Evolutionary conservation across 148 eudicot genomes (phyloP).

Genomic region (Vaccinium myrtillus): DNA sequence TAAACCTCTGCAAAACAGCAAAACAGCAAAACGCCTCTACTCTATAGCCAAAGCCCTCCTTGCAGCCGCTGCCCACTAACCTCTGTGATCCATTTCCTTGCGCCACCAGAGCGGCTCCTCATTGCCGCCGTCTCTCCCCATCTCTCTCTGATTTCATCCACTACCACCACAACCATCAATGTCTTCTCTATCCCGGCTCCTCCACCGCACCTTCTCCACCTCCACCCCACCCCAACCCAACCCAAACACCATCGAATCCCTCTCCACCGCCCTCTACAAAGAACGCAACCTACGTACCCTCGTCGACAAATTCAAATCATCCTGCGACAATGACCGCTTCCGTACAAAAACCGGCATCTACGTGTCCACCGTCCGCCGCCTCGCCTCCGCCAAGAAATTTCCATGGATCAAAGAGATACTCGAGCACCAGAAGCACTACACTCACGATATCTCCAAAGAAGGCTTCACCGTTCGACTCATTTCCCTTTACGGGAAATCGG

Average conservation of each 20-base stretch:
- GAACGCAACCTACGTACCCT: conserved; percentile 35
- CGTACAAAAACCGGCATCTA: conserved; percentile 39
- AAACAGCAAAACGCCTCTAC: too few relatives aligned
- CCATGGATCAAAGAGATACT: conserved; percentile 55
- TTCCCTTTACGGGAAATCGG: conserved; percentile 44
- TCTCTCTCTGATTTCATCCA: background rate
- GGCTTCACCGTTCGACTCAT: conserved; percentile 41
- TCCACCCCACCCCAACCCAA: conserved; percentile 7
- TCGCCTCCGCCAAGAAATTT: conserved; percentile 43
- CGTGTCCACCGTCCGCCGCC: conserved; percentile 42
- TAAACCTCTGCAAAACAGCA: too few relatives aligned
- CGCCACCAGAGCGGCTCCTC: background rate
- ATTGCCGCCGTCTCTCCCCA: background rate
- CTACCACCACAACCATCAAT: conserved; percentile 13
- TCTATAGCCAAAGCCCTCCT: background rate
- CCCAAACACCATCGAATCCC: conserved; percentile 10
- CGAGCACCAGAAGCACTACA: conserved; percentile 51
- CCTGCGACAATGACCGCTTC: conserved; percentile 24
- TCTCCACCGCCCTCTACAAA: conserved; percentile 25
- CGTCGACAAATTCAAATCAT: conserved; percentile 40
- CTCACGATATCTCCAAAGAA: conserved; percentile 21
- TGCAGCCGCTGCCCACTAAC: background rate
- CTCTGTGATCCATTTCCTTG: background rate
- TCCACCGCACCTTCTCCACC: conserved; percentile 35
- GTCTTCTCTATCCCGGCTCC: conserved; percentile 31